These are phyloP conservation scores for Naganishia kalamii DNA, from an alignment of 768 basidiomycete species.

Conservation along the genomic window DNA sequence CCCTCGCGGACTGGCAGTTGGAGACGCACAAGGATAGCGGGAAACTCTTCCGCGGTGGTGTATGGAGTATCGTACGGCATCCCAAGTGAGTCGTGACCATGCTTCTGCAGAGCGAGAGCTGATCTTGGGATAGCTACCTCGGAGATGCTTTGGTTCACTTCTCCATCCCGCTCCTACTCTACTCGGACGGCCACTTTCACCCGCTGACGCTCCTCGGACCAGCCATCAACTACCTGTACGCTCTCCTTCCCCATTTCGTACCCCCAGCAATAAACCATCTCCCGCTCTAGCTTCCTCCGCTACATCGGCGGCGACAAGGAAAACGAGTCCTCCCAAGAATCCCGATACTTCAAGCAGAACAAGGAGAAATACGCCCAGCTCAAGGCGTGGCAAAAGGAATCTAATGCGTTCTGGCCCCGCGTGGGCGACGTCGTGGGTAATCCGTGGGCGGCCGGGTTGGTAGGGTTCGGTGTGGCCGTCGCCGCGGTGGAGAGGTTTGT, in stretches of 20 bases:
- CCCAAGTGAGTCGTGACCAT: conserved; percentile 29
- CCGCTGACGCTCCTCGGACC: conserved; percentile 35
- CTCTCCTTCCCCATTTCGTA: too few relatives aligned
- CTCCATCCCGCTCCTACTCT: conserved; percentile 33
- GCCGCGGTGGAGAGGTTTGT: conserved; percentile 23
- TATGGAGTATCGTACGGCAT: conserved; percentile 38
- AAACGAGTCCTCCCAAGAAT: conserved; percentile 29
- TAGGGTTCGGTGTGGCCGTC: conserved; percentile 21
- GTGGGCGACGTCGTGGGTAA: conserved; percentile 25
- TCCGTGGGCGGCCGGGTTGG: conserved; percentile 26
- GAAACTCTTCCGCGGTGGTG: conserved; percentile 22
- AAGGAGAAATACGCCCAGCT: conserved; percentile 26
- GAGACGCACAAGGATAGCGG: conserved; percentile 10
- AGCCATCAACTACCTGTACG: conserved; percentile 31
- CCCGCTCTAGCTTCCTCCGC: conserved; percentile 30
- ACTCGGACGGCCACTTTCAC: conserved; percentile 28
- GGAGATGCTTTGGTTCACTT: conserved; percentile 23
- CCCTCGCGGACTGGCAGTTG: conserved; percentile 31
- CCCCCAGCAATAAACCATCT: too few relatives aligned
- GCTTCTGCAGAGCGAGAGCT: not conserved
- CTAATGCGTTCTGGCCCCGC: conserved; percentile 36
- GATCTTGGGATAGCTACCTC: conserved; percentile 27
- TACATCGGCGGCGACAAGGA: conserved; percentile 35
- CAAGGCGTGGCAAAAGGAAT: conserved; percentile 26
- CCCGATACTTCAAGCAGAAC: conserved; percentile 22